Conservation (phyloP, 164 flowering plant genomes). For the Kingdonia uniflora region DNA sequence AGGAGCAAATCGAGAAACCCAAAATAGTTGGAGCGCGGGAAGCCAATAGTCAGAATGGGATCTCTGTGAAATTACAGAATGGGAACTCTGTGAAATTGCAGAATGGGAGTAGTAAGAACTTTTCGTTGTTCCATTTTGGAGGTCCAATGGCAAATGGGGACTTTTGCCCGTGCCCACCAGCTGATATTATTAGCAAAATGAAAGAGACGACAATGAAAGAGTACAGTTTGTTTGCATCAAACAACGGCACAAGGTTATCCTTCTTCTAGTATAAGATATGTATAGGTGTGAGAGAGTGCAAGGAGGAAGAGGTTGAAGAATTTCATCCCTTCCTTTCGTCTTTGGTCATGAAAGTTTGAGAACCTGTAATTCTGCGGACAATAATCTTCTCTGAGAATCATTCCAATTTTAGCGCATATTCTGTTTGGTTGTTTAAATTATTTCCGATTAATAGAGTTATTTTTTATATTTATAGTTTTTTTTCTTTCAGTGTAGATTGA, state of each 20-base stretch:
- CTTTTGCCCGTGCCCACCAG: conserved; percentile 18
- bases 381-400: conserved; percentile 26
- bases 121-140: conserved; percentile 90
- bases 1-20: conserved; percentile 24
- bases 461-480: too few species aligned
- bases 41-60: conserved; percentile 1
- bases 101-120: conserved; percentile 23
- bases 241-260: conserved; percentile 55
- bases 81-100: conserved; percentile 23
- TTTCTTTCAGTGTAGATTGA: too few species aligned
- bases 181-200: conserved; percentile 28
- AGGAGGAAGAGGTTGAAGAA: background rate
- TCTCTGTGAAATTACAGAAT: background rate
- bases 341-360: conserved; percentile 25
- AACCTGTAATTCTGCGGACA: conserved; percentile 29
- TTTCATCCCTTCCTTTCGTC: conserved; percentile 13
- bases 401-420: conserved; percentile 22
- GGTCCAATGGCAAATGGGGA: conserved; percentile 60
- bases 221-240: conserved; percentile 79
- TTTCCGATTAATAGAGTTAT: too few species aligned
- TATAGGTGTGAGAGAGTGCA: background rate
- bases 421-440: conserved; percentile 8
- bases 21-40: conserved; percentile 20
- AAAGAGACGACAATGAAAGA: conserved; percentile 57
- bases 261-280: conserved; percentile 37